Base-by-base conservation (phyloP, 164 flowering plant genomes). In the Stephania japonica region DNA sequence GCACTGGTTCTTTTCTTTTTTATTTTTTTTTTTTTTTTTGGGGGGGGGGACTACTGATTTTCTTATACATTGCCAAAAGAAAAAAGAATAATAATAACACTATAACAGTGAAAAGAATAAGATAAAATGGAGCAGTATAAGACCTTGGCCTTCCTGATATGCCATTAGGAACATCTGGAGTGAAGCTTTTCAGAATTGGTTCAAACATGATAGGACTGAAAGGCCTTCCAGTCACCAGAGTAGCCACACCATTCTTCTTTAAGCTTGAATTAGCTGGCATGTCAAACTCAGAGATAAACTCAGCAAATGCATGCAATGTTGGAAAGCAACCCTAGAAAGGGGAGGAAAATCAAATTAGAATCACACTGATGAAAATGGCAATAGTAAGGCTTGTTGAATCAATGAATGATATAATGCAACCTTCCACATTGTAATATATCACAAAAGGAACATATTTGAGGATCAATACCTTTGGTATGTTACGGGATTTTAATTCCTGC, bases 161-260 rank as follows among this genome's bases (percentile, higher is more conserved):
- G 80, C 89, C 75, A 77, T 78, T 78, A 10, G 93, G 86, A 8
- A 93, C 78, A 79, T 93, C 99, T 42, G 99, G 98, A 72, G 98
- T 88, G 77, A 96, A 96, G 47, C 84, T 87, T 75, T 84, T 88
- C 74, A 96, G 87, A 74, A 93, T 89, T 14, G 68, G 77, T 77
- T 91, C 98, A 84, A 96, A 96, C 97, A 93, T 92, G 66, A 80
- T 70, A 67, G 99, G 99, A 65, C 79, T 79, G 75, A 92, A 89
- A 42, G 99, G 96, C 73, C 84, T 84, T 25, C 91, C 98, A 78
- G 84, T 82, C 76, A 85, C 89, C 49, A 87, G 27, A 74, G 75
- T 26, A 18, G 63, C 50, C 62, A 26, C 42, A 56, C 84, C 93
- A 68, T 82, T 88, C 80, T 87, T 89, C 78, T 76, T 86, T 26